Evolutionary conservation across 225 moss, liverwort and hornwort species (phyloP), one percentile per base, ranked within the genome.

Genomic region (Polytrichum commune): DNA sequence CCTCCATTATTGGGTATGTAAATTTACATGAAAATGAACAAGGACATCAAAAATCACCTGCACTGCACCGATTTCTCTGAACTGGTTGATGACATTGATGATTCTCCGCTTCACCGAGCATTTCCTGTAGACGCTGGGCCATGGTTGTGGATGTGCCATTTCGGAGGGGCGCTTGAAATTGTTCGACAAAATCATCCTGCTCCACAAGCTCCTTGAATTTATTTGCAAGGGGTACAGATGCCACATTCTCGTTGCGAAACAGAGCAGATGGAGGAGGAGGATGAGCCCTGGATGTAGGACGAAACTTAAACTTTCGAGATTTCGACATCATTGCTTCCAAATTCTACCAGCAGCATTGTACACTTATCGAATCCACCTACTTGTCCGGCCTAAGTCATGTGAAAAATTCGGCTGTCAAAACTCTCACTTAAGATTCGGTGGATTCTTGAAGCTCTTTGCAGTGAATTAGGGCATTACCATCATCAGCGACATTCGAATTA

Each of bases 191-290:
- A 18, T 80, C 83, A 78, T 83, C 75, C 70, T 83, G 82, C 68
- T 83, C 80, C 28, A 86, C 66, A 19, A 85, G 85, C 67, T 85
- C 82, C 30, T 82, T 82, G 29, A 85, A 85, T 60, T 69, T 79
- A 63, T 69, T 82, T 35, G 82, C 85, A n/a, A 85, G 79, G 22
- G 79, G 82, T 16, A 85, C 77, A 60, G 82, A 74, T 67, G 79
- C 82, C 63, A 71, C 76, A 54, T 82, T 74, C 77, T 74, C 76
- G 60, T 63, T 77, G 16, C 46, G 46, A 46, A 46, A 46, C 46
- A 13, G 46, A 46, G 46, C 46, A 46, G 46, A 46, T 46, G 16
- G 46, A 69, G 72, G 63, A 26, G 61, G 27, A 0, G 74, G 72
- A 1, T 76, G 69, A 5, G 82, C 65, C 72, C 79, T 74, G 33